phyloP scores from a whole-genome alignment of 805 yeast genomes.

The Lachancea fermentati region DNA sequence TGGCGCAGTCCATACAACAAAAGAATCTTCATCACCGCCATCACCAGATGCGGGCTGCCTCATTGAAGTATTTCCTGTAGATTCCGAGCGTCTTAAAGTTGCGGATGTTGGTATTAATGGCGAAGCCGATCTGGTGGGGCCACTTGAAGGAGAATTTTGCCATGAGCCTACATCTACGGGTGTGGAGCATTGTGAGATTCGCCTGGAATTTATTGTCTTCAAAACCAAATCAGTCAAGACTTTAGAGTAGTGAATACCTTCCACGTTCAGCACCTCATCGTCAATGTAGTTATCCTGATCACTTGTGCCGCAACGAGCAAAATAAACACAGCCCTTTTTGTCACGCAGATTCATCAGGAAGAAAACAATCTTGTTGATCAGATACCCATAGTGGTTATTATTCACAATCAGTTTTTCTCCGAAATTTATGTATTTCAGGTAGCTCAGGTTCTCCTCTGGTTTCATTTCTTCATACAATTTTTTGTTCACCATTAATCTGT shows the following conservation, averaged over 20 bases:
- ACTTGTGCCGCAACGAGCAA: constrained; percentile 71
- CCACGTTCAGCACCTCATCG: constrained; percentile 79
- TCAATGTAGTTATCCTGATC: constrained; percentile 50
- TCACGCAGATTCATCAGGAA: constrained; percentile 87
- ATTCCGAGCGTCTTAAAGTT: constrained; percentile 20
- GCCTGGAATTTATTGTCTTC: constrained; percentile 29
- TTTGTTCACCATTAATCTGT: constrained; percentile 61
- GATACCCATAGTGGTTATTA: constrained; percentile 79
- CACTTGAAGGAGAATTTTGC: background rate
- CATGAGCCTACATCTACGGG: background rate
- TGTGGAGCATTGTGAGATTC: constrained; percentile 2
- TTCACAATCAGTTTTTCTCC: constrained; percentile 79
- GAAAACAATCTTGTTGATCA: constrained; percentile 85
- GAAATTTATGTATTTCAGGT: constrained; percentile 82
- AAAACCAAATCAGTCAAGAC: constrained; percentile 55
- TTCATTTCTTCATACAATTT: constrained; percentile 71
- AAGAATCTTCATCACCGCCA: constrained; percentile 52
- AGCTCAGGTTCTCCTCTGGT: constrained; percentile 52
- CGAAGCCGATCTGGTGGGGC: constrained; percentile 9
- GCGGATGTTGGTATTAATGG: constrained; percentile 28
- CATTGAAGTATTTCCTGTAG: constrained; percentile 20
- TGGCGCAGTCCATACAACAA: constrained; percentile 94
- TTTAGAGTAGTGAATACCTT: constrained; percentile 63
- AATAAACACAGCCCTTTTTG: constrained; percentile 84
- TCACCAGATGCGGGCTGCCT: constrained; percentile 43